Base-by-base conservation (phyloP, 2,329 filamentous ascomycete genomes). In the Penicillium sp. region DNA sequence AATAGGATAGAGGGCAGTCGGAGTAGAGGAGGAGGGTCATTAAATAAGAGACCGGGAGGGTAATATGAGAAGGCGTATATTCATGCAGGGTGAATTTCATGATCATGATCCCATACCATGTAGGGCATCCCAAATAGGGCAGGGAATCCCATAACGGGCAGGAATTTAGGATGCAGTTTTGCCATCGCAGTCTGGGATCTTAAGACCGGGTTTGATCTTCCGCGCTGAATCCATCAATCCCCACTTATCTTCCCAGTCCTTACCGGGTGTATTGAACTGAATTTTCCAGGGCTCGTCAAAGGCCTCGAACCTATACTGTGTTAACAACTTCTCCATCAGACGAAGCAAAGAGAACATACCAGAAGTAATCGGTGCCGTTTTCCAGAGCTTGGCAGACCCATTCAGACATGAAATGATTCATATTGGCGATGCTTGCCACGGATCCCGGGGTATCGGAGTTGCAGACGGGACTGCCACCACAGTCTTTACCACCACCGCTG, bases 231-330 rank as follows among this genome's bases (percentile, higher is more conserved):
- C 89, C 82, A 97, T 84, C 12, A 97, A 73, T 8, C 93, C 92
- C 92, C 92, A 96, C 68, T 95, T 87, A 67, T 95, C 89, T 74
- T 97, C 92, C 91, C 91, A 96, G 45, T 87, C 78, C 73, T 92
- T 77, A 35, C 78, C 60, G 49, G 71, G 71, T 4, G 75, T 76
- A 68, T 96, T 86, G 73, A 84, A 95, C 15, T 70, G 65, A 47
- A 86, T 76, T 75, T 97, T 96, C 92, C 92, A 97, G 2, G 90
- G 90, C 77, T 97, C 92, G 66, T 97, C 92, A 67, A 96, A 97
- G 8, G 90, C 89, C 66, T 91, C 88, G 68, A 97, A 96, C 82
- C 81, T 82, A 25, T 10, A 3, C 13, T 20, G 25, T 29, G 52
- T 65, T 55, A 66, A 56, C 12, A 18, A 4, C 13, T 28, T 24